phyloP scores from a whole-genome alignment of 768 basidiomycete species.

The Scleroderma bovista region DNA sequence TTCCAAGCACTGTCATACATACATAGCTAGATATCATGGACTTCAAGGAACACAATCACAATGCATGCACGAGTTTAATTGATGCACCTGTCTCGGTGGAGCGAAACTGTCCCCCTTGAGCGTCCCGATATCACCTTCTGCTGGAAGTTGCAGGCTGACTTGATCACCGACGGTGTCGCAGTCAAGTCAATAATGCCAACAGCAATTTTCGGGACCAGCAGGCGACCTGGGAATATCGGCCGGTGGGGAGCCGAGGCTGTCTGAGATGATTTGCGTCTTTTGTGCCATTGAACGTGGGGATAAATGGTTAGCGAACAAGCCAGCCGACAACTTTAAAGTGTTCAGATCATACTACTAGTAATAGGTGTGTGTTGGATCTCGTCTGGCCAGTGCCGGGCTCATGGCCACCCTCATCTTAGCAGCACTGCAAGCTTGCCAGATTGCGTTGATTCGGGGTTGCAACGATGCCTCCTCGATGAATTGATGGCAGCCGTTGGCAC shows the following conservation, averaged over 20 bases:
- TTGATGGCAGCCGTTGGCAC: neutral
- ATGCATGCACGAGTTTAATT: neutral
- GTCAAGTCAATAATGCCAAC: too few relatives aligned
- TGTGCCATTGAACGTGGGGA: constrained; percentile 22
- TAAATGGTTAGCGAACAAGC: neutral
- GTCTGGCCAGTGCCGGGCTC: neutral
- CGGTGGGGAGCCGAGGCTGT: constrained; percentile 11
- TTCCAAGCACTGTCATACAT: too few relatives aligned
- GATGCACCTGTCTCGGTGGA: neutral
- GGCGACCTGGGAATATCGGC: neutral
- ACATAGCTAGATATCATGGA: too few relatives aligned
- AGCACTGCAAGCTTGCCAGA: neutral
- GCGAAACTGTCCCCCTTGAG: neutral
- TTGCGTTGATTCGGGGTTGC: neutral
- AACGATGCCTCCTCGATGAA: neutral
- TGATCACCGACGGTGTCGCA: too few relatives aligned
- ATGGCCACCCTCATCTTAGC: constrained; percentile 2
- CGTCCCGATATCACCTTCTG: too few relatives aligned
- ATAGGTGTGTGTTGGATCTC: too few relatives aligned
- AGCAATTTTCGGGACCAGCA: neutral
- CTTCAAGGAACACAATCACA: too few relatives aligned
- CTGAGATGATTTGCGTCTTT: constrained; percentile 20
- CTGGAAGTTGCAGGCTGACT: too few relatives aligned
- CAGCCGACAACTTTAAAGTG: neutral
- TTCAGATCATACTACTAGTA: neutral